These are phyloP conservation scores for Streptanthus diversifolius DNA, from an alignment of 345 rosid species.

Conservation along the genomic window DNA sequence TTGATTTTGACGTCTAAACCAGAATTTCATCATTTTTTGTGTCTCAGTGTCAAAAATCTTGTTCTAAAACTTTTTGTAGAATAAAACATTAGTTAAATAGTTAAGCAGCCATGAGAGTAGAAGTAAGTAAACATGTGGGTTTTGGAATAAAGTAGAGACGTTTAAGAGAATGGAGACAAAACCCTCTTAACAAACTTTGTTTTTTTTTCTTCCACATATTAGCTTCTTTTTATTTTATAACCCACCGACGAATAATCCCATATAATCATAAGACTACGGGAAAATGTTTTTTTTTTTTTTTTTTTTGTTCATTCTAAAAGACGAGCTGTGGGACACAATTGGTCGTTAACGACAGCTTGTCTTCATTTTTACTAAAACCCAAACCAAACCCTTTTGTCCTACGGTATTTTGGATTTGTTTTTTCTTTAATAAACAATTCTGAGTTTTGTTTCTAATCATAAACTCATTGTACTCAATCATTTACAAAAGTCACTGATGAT, in stretches of 20 bases:
- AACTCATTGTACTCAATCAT: constrained; percentile 1
- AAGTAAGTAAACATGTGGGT: constrained; percentile 30
- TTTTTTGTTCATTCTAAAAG: neutral
- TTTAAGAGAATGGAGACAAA: constrained; percentile 22
- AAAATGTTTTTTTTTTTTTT: neutral
- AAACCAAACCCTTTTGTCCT: constrained; percentile 21
- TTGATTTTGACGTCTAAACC: constrained; percentile 15
- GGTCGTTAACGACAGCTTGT: constrained; percentile 35
- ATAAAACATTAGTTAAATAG: constrained; percentile 13
- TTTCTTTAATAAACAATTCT: neutral
- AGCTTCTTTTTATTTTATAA: neutral
- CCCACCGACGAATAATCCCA: constrained; percentile 35
- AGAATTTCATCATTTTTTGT: constrained; percentile 6
- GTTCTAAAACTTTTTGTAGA: neutral
- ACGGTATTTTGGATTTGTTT: neutral
- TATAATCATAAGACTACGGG: neutral
- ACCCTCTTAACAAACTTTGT: constrained; percentile 13
- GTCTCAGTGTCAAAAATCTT: neutral
- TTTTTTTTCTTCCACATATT: neutral
- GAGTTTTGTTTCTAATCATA: neutral
- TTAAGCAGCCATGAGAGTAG: constrained; percentile 21
- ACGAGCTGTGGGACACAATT: constrained; percentile 51
- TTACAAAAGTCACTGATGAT: neutral
- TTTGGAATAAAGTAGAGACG: constrained; percentile 35
- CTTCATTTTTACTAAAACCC: constrained; percentile 24